Percentiles rank a stretch among this genome's conserved stretches.
phyloP scores from a whole-genome alignment of 2,329 filamentous ascomycete species.

The Xylariaceae sp. region DNA sequence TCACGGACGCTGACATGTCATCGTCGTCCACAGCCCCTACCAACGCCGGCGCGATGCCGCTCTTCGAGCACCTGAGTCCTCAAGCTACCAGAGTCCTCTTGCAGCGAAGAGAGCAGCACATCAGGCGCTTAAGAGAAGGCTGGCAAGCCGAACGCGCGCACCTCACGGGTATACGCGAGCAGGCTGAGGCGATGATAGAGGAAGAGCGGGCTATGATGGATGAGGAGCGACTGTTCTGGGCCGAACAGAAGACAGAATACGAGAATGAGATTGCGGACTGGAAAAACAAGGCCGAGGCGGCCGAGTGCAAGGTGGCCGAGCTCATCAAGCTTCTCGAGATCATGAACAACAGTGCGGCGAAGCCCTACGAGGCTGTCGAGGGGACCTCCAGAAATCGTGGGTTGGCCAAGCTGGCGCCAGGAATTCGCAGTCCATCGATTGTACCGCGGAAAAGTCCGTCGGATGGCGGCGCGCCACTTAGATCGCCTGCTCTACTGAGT shows the following conservation, averaged over 20 bases:
- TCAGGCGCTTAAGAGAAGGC: constrained; percentile 37
- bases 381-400: constrained; percentile 16
- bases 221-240: constrained; percentile 44
- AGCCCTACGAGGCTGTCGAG: constrained; percentile 9
- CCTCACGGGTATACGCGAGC: constrained; percentile 48
- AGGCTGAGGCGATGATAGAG: constrained; percentile 51
- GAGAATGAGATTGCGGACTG: constrained; percentile 39
- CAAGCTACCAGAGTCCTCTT: constrained; percentile 23
- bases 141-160: constrained; percentile 51
- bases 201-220: constrained; percentile 51
- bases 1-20: constrained; percentile 17
- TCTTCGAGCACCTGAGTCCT: constrained; percentile 22
- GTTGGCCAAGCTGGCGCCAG: constrained; percentile 20
- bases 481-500: constrained; percentile 24
- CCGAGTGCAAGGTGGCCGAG: constrained; percentile 19
- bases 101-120: constrained; percentile 28
- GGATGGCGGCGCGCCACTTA: constrained; percentile 22
- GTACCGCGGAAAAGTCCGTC: constrained; percentile 16
- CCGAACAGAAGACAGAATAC: constrained; percentile 40
- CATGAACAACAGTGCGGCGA: neutral
- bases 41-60: constrained; percentile 17
- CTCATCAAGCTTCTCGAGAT: constrained; percentile 15
- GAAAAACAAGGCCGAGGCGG: constrained; percentile 34
- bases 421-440: constrained; percentile 14
- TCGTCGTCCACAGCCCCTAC: constrained; percentile 24